These are phyloP conservation scores for Byssoonygena ceratinophila DNA, from an alignment of 2,329 filamentous ascomycete genomes.

Conservation along the genomic window DNA sequence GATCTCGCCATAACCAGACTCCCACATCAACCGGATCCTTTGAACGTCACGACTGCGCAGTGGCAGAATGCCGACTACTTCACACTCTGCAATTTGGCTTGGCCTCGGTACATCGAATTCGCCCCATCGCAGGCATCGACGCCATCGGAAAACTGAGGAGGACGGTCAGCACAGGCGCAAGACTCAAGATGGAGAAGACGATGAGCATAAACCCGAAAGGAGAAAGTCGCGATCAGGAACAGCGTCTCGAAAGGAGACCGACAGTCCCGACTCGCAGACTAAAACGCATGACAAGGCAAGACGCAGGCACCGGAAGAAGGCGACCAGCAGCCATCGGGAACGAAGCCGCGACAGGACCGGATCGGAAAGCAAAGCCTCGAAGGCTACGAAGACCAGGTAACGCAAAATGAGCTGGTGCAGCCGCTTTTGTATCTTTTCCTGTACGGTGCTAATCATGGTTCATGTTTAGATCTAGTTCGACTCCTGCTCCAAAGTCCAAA, in stretches of 20 bases:
- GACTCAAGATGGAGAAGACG: neutral
- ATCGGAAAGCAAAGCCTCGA: neutral
- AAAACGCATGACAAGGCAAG: neutral
- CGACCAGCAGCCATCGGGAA: neutral
- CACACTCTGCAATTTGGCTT: neutral
- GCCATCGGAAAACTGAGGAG: conserved; percentile 4
- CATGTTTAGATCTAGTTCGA: neutral
- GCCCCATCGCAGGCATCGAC: neutral
- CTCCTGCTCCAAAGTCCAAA: neutral
- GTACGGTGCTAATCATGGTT: no score
- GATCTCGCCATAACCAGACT: neutral
- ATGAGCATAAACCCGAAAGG: neutral
- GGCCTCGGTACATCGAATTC: neutral
- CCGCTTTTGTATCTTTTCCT: neutral
- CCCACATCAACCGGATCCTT: neutral
- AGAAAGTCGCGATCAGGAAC: neutral
- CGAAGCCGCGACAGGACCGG: neutral
- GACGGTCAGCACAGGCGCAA: conserved; percentile 4
- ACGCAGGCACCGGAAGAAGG: neutral
- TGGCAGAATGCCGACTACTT: neutral
- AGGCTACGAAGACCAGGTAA: conserved; percentile 1
- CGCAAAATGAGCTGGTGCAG: neutral
- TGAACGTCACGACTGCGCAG: neutral
- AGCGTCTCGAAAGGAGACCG: neutral
- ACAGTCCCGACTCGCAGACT: neutral